Percentiles rank a stretch among this genome's conserved stretches.
Conservation (phyloP, 805 yeast genomes). For the Henningerozyma blattae region DNA sequence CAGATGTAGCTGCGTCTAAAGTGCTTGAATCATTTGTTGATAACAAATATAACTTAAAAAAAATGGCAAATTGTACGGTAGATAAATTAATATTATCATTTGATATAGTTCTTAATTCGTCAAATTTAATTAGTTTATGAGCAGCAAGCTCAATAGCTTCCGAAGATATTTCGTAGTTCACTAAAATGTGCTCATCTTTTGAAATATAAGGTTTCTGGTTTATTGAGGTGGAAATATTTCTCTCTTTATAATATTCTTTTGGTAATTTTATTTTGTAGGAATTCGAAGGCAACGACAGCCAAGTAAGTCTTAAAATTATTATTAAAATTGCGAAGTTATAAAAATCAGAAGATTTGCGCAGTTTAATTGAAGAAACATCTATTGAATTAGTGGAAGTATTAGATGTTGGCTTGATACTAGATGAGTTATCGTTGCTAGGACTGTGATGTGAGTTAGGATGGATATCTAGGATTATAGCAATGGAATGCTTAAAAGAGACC, state of each 20-base stretch:
- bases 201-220: background rate
- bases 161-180: slow-evolving; percentile 18
- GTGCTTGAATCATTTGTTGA: slow-evolving; percentile 21
- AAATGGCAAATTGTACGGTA: slow-evolving; percentile 49
- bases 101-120: slow-evolving; percentile 23
- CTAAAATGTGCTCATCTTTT: slow-evolving; percentile 18
- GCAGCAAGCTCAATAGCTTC: slow-evolving; percentile 17
- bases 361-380: slow-evolving; percentile 6
- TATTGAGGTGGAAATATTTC: background rate
- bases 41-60: slow-evolving; percentile 40
- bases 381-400: slow-evolving; percentile 7
- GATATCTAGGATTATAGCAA: background rate
- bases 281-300: slow-evolving; percentile 41
- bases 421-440: no score
- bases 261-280: slow-evolving; percentile 22
- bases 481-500: slow-evolving; percentile 2
- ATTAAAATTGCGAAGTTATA: slow-evolving; percentile 37
- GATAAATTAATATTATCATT: slow-evolving; percentile 23
- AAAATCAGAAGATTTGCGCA: slow-evolving; percentile 28
- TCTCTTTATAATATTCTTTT: background rate
- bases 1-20: background rate
- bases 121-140: slow-evolving; percentile 22
- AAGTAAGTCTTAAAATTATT: slow-evolving; percentile 41
- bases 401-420: no score
- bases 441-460: background rate